These are phyloP conservation scores for Phoenix dactylifera DNA, from an alignment of 176 grass and related monocot genomes.

Conservation along the genomic window DNA sequence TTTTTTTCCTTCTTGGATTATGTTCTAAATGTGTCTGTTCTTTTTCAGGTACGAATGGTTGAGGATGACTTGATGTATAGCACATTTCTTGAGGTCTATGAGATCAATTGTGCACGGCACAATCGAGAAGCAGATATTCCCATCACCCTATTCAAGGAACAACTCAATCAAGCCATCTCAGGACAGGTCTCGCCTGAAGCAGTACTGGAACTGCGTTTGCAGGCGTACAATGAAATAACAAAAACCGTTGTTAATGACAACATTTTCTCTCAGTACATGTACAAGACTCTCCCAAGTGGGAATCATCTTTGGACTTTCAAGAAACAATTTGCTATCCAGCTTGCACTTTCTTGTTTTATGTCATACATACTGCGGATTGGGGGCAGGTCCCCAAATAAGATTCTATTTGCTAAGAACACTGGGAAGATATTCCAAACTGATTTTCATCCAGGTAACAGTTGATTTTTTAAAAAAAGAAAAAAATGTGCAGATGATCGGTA, in stretches of 20 bases:
- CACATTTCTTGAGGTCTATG: constrained; percentile 98
- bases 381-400: constrained; percentile 96
- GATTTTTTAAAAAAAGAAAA: too few relatives aligned
- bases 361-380: constrained; percentile 98
- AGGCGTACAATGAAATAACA: constrained; percentile 96
- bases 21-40: constrained; percentile 4
- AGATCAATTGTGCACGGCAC: constrained; percentile 93
- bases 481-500: too few relatives aligned
- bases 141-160: constrained; percentile 95
- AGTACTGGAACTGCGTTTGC: constrained; percentile 75
- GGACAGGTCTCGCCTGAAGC: constrained; percentile 92
- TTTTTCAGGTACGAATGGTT: constrained; percentile 92
- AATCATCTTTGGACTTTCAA: constrained; percentile 97
- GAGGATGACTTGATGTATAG: constrained; percentile 99
- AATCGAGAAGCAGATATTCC: constrained; percentile 95
- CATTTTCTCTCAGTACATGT: constrained; percentile 97
- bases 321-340: constrained; percentile 92
- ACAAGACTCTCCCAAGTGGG: constrained; percentile 93
- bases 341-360: constrained; percentile 96
- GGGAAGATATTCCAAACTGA: constrained; percentile 97
- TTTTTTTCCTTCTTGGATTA: constrained; percentile 2
- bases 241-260: constrained; percentile 91
- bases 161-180: constrained; percentile 91
- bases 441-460: constrained; percentile 85
- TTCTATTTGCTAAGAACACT: constrained; percentile 96